Base-by-base conservation (phyloP, 192 early-diverging fungal genomes). In the Kappamyces sp. region DNA sequence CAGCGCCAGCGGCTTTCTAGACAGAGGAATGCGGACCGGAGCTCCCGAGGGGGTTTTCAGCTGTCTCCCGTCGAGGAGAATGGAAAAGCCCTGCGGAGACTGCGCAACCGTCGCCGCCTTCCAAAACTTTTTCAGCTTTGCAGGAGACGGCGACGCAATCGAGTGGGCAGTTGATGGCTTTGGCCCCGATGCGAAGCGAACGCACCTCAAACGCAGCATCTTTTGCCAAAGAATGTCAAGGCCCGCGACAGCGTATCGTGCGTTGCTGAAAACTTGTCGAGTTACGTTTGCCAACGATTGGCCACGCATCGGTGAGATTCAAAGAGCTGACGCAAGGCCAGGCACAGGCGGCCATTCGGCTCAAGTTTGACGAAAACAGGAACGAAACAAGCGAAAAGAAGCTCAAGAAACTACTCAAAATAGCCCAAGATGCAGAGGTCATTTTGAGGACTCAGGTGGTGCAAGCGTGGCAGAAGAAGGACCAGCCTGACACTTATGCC, bases 11-110 rank as follows among this genome's bases (percentile, higher is more conserved):
- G 73, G 55, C 35, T 62, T 68, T 54, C 87, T 83, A 0, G 76
- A 55, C 12, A 43, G 49, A 5, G 83, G 71, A 32, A 98, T 72
- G 3, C 62, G 67, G 41, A 98, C 57, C 35, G 71, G 77, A 43
- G 78, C 72, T 41, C 90, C 90, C 40, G 76, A 80, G 4, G 94
- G 94, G 0, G 90, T 92, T 71, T 90, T 89, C 48, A 98, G 74
- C 12, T 74, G 62, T 5, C 91, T 80, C n/a, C 78, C 74, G 68
- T 98, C 94, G 10, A 98, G 75, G 23, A 71, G 70, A 52, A 92
- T 74, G 2, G 68, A 69, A 47, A 64, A 66, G 10, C 65, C 69
- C 51, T 79, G 78, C 65, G 47, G 10, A 33, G 55, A 35, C 33
- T 57, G 6, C 3, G 4, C 33, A 8, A 57, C 36, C 34, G 31